These are phyloP conservation scores for Candida palmyrensis DNA, from an alignment of 805 yeast species.

Conservation along the genomic window DNA sequence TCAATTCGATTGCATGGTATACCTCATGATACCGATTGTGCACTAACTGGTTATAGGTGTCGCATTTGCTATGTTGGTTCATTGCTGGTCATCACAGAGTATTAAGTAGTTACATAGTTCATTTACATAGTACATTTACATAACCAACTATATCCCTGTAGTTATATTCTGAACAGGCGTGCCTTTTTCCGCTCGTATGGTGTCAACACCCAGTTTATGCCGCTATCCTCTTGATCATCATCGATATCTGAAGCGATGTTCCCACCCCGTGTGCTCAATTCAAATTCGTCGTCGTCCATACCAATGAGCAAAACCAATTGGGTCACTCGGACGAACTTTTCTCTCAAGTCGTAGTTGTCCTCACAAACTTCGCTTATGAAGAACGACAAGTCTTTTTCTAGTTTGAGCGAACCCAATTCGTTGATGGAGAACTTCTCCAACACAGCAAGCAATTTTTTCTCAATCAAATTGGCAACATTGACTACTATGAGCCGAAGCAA, in stretches of 20 bases:
- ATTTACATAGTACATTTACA: too few species aligned
- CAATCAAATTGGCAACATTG: conserved; percentile 52
- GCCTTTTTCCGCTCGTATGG: conserved; percentile 68
- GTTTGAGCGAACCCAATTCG: conserved; percentile 75
- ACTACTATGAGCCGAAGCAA: conserved; percentile 48
- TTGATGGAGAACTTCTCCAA: conserved; percentile 57
- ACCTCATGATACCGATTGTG: neutral
- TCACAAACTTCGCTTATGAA: conserved; percentile 72
- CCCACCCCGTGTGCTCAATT: conserved; percentile 26
- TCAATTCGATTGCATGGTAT: conserved; percentile 1
- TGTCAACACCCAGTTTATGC: conserved; percentile 67
- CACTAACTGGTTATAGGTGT: too few species aligned
- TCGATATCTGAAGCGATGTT: conserved; percentile 28
- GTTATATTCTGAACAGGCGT: conserved; percentile 51
- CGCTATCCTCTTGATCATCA: conserved; percentile 21
- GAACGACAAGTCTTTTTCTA: conserved; percentile 76
- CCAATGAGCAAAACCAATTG: conserved; percentile 81
- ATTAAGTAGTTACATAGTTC: too few species aligned
- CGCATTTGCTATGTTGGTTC: too few species aligned
- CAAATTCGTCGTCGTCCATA: conserved; percentile 61
- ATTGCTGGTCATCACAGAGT: too few species aligned
- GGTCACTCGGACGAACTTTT: conserved; percentile 72
- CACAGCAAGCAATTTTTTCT: conserved; percentile 61
- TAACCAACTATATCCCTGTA: too few species aligned
- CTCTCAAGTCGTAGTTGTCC: conserved; percentile 67